phyloP scores from a whole-genome alignment of 345 rosid species.

The Acer negundo region DNA sequence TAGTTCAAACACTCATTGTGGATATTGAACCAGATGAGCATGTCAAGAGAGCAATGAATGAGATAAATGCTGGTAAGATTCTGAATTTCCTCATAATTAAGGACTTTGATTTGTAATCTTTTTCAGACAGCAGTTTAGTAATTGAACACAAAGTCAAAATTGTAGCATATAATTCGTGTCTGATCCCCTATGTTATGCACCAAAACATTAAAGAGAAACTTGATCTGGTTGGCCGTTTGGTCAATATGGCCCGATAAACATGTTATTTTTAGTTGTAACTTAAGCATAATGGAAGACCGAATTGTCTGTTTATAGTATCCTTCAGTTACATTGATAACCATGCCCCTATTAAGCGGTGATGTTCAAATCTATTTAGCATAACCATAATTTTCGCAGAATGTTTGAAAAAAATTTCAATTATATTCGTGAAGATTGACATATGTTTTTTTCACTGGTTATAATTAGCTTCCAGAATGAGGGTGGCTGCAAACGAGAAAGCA shows the following conservation, averaged over 20 bases:
- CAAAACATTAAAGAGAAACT: not conserved
- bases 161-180: not conserved
- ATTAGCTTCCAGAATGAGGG: constrained; percentile 60
- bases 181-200: not conserved
- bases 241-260: not conserved
- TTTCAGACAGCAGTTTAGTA: no score
- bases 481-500: constrained; percentile 64
- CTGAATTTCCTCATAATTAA: no score
- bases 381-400: not conserved
- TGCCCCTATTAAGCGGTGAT: not conserved
- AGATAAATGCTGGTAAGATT: constrained; percentile 65
- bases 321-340: not conserved
- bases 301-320: constrained; percentile 2
- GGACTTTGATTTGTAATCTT: no score
- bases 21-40: constrained; percentile 78
- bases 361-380: not conserved
- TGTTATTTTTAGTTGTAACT: not conserved
- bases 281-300: not conserved
- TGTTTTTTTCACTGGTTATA: constrained; percentile 3
- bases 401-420: not conserved
- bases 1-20: constrained; percentile 77
- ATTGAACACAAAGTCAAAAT: not conserved
- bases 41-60: constrained; percentile 81
- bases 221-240: not conserved
- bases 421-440: not conserved